Evolutionary conservation across 495 filamentous ascomycete genomes (phyloP).

Genomic region (Penicilliopsis zonata): DNA sequence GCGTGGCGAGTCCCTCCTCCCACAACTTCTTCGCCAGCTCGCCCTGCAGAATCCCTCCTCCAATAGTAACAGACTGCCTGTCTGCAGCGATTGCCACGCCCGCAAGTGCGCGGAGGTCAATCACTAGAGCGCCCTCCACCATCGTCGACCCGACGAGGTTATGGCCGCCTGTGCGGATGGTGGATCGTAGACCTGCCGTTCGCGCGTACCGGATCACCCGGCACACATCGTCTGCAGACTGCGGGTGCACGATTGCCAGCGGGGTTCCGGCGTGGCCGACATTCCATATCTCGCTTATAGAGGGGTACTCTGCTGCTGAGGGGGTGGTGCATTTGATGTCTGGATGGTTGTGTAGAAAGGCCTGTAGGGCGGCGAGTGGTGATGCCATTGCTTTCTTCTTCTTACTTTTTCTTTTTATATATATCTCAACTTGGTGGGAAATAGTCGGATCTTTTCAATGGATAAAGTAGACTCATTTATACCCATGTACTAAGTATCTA

Average conservation of each 20-base stretch:
- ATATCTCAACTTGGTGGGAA: neutral
- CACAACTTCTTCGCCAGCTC: slow-evolving; percentile 11
- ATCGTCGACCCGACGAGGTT: slow-evolving; percentile 17
- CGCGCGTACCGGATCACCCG: slow-evolving; percentile 11
- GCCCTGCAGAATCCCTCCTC: slow-evolving; percentile 20
- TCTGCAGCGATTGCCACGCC: slow-evolving; percentile 13
- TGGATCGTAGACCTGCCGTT: slow-evolving; percentile 16
- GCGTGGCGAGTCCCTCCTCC: slow-evolving; percentile 8
- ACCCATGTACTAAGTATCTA: too few relatives aligned
- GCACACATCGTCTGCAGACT: slow-evolving; percentile 19
- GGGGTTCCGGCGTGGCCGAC: slow-evolving; percentile 4
- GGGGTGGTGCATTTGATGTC: neutral
- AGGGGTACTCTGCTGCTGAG: neutral
- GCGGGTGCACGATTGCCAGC: slow-evolving; percentile 20
- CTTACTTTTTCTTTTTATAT: slow-evolving; percentile 1
- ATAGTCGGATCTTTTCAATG: neutral
- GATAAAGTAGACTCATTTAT: neutral
- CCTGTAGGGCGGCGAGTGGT: neutral
- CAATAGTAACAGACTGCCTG: slow-evolving; percentile 17
- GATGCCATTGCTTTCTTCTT: slow-evolving; percentile 2
- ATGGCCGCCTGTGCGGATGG: slow-evolving; percentile 24
- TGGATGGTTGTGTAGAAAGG: neutral
- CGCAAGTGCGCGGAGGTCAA: slow-evolving; percentile 28
- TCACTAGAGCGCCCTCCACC: slow-evolving; percentile 13
- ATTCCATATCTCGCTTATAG: neutral